Conservation (phyloP, 2,329 filamentous ascomycete genomes). For the Ceratocystis albifundus region DNA sequence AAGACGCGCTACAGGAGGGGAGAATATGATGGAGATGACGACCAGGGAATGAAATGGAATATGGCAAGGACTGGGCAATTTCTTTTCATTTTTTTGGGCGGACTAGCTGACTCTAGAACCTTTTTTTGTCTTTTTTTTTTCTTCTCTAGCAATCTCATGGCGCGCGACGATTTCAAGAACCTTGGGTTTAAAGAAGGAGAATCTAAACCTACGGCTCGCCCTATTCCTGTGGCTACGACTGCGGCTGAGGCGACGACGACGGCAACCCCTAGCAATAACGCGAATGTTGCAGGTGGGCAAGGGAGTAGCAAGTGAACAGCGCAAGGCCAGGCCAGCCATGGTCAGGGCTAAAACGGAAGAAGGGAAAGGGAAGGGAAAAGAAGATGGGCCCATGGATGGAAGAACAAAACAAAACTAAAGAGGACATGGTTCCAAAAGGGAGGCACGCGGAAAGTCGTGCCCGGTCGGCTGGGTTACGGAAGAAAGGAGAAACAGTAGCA, state of each 20-base stretch:
- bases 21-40: background rate
- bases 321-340: background rate
- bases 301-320: conserved; percentile 3
- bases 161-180: conserved; percentile 87
- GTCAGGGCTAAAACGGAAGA: background rate
- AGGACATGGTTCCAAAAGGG: background rate
- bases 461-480: background rate
- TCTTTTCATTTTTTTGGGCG: background rate
- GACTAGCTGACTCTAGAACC: background rate
- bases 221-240: background rate
- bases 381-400: background rate
- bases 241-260: background rate
- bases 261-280: conserved; percentile 25
- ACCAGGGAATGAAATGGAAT: too few relatives aligned
- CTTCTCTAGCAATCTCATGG: conserved; percentile 72
- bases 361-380: background rate
- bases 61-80: background rate
- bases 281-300: conserved; percentile 8
- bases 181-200: conserved; percentile 51
- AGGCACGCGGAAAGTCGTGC: background rate
- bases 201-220: background rate
- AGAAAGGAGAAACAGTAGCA: background rate
- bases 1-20: background rate
- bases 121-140: background rate
- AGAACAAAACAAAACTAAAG: background rate